A percentile compares a stretch with the other conserved stretches of the same genome.
These are phyloP conservation scores for Verticillium nonalfalfae DNA, from an alignment of 2,329 filamentous ascomycete species.

Conservation along the genomic window DNA sequence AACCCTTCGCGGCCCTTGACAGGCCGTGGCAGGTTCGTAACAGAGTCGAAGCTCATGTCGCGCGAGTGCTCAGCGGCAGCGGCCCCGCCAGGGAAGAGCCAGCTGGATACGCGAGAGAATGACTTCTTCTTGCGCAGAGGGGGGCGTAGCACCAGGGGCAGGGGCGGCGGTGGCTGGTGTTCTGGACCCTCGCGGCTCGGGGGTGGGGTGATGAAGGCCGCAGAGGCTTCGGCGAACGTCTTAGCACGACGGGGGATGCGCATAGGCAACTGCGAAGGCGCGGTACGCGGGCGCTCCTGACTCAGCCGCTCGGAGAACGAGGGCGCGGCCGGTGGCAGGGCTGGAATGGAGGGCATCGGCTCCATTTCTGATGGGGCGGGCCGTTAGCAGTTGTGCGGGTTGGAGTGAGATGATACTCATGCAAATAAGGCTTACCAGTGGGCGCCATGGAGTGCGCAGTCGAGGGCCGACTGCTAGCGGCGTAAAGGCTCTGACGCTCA, in stretches of 20 bases:
- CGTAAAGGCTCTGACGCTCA: conserved; percentile 53
- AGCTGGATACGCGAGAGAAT: conserved; percentile 54
- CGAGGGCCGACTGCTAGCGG: conserved; percentile 41
- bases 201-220: conserved; percentile 20
- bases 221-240: conserved; percentile 21
- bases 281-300: conserved; percentile 25
- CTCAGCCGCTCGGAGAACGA: conserved; percentile 51
- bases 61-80: conserved; percentile 21
- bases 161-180: conserved; percentile 43
- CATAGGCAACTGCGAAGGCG: conserved; percentile 25
- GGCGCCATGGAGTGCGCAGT: conserved; percentile 36
- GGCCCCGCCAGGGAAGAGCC: conserved; percentile 42
- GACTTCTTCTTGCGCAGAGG: conserved; percentile 61
- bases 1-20: conserved; percentile 47
- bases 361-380: conserved; percentile 29
- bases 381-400: conserved; percentile 4
- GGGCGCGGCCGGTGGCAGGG: conserved; percentile 47
- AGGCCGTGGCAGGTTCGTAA: conserved; percentile 50
- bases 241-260: conserved; percentile 23
- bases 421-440: neutral
- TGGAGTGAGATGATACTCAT: too few relatives aligned
- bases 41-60: conserved; percentile 38
- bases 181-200: conserved; percentile 21
- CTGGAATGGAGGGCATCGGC: conserved; percentile 50
- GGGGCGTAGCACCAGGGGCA: conserved; percentile 53